Evolutionary conservation across 208 protist species (phyloP).

Genomic region (Leishmania arabica): DNA sequence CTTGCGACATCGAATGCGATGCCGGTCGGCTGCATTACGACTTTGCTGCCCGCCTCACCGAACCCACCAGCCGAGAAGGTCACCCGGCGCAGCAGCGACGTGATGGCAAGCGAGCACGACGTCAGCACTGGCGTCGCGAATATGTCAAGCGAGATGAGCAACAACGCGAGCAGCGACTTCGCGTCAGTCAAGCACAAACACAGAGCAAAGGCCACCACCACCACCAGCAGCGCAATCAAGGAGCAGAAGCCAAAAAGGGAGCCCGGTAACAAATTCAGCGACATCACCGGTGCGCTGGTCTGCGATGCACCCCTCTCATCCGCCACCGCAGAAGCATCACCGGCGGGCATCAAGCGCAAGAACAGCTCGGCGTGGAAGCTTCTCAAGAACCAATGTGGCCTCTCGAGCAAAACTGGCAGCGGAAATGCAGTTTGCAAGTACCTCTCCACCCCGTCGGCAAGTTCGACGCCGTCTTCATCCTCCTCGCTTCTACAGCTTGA

Average conservation of each 20-base stretch:
- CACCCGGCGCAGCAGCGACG: neutral
- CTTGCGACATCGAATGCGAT: neutral
- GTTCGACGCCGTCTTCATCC: neutral
- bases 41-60: neutral
- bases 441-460: slow-evolving; percentile 11
- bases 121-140: neutral
- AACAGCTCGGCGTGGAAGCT: slow-evolving; percentile 13
- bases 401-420: neutral
- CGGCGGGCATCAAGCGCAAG: neutral
- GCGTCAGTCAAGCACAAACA: neutral
- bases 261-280: slow-evolving; percentile 14
- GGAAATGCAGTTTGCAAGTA: slow-evolving; percentile 14
- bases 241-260: neutral
- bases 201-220: neutral
- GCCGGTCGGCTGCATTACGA: slow-evolving; percentile 22
- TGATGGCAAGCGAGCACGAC: neutral
- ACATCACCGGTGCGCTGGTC: slow-evolving; percentile 8
- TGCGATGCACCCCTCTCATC: neutral
- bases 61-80: neutral
- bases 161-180: neutral
- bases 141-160: neutral
- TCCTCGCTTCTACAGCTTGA: neutral
- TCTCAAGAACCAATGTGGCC: slow-evolving; percentile 11
- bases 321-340: neutral
- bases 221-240: neutral